These are phyloP conservation scores for Mortierella antarctica DNA, from an alignment of 192 early-diverging fungal species.

Conservation along the genomic window DNA sequence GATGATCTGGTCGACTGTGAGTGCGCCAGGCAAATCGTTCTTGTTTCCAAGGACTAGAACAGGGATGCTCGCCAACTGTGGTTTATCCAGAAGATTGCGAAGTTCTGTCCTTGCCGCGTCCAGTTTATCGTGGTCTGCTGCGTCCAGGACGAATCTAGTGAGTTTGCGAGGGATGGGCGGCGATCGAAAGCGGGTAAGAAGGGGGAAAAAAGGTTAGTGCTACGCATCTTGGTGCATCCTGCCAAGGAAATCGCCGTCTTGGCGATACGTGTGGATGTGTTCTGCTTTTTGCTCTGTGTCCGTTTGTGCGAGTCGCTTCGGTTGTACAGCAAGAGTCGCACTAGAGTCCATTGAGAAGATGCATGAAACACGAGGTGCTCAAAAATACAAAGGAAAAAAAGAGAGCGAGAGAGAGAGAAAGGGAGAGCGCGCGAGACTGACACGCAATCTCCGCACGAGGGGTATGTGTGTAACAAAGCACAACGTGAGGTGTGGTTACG, in stretches of 20 bases:
- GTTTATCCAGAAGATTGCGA: conserved; percentile 91
- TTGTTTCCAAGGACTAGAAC: conserved; percentile 98
- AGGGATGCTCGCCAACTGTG: conserved; percentile 93
- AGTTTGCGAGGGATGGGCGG: background rate
- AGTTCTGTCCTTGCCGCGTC: conserved; percentile 94
- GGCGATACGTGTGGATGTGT: too few relatives aligned
- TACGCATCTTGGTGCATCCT: background rate
- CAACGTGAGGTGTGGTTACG: too few relatives aligned
- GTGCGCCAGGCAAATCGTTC: conserved; percentile 94
- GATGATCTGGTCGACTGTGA: conserved; percentile 90
- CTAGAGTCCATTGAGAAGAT: too few relatives aligned
- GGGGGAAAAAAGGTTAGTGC: background rate
- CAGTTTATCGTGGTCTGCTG: conserved; percentile 94
- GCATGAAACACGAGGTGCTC: too few relatives aligned
- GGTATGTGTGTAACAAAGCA: background rate
- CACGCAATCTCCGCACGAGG: too few relatives aligned
- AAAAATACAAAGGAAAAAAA: too few relatives aligned
- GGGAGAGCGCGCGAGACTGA: too few relatives aligned
- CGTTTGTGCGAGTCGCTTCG: too few relatives aligned
- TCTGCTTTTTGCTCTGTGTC: too few relatives aligned
- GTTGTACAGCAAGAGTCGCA: too few relatives aligned
- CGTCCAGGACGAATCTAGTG: conserved; percentile 92
- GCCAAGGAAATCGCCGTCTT: too few relatives aligned
- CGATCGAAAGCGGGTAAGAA: background rate
- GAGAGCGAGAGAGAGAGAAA: too few relatives aligned